These are phyloP conservation scores for Eucalyptus paniculata DNA, from an alignment of 345 rosid genomes.

Conservation along the genomic window DNA sequence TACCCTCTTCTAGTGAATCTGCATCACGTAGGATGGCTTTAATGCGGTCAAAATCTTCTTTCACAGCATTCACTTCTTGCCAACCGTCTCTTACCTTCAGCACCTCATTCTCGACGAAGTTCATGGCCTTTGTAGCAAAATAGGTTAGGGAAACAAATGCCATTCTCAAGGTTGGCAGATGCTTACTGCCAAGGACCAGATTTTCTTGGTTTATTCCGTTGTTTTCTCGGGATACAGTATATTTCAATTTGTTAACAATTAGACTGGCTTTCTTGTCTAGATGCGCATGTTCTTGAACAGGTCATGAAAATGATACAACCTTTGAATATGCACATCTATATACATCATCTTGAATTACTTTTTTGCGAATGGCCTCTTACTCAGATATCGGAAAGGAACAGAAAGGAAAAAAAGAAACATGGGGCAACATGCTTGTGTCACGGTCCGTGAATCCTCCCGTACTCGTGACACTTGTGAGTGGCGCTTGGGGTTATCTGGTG, in stretches of 20 bases:
- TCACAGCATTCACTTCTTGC: conserved; percentile 6
- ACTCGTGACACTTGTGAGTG: too few relatives aligned
- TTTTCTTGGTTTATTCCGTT: background rate
- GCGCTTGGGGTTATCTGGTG: too few relatives aligned
- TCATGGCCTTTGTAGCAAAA: conserved; percentile 6
- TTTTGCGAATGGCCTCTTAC: background rate
- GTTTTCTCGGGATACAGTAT: background rate
- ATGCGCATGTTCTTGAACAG: background rate
- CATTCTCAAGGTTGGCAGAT: background rate
- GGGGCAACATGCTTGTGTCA: too few relatives aligned
- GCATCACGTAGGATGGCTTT: conserved; percentile 12
- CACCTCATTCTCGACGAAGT: conserved; percentile 1
- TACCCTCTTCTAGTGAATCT: conserved; percentile 5
- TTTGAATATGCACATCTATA: background rate
- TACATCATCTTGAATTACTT: background rate
- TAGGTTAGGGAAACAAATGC: conserved; percentile 12
- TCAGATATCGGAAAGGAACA: background rate
- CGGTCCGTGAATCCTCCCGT: too few relatives aligned
- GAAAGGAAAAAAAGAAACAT: background rate
- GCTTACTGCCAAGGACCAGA: background rate
- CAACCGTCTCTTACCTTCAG: background rate
- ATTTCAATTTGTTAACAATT: background rate
- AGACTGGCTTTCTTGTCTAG: background rate
- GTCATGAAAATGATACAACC: background rate
- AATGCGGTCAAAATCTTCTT: conserved; percentile 7